These are phyloP conservation scores for Silybum marianum DNA, from an alignment of 129 eudicot genomes.

Conservation along the genomic window DNA sequence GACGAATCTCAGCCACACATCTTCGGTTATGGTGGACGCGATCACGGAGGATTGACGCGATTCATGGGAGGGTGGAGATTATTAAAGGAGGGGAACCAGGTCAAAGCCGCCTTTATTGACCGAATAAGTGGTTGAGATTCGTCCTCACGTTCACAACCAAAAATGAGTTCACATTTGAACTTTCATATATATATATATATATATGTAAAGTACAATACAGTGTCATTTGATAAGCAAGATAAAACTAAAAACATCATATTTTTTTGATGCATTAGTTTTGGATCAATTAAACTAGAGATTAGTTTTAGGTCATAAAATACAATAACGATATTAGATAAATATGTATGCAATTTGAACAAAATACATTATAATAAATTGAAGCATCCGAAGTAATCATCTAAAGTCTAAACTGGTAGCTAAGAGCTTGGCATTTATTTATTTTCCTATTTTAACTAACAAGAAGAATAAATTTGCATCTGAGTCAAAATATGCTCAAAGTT, in stretches of 20 bases:
- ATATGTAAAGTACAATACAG: not conserved
- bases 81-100: too few relatives aligned
- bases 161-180: too few relatives aligned
- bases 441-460: slow-evolving; percentile 24
- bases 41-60: too few relatives aligned
- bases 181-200: not conserved
- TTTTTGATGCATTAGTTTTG: not conserved
- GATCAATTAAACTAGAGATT: slow-evolving; percentile 7
- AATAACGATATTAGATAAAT: slow-evolving; percentile 5
- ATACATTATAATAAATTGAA: slow-evolving; percentile 16
- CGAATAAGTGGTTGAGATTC: too few relatives aligned
- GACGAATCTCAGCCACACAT: too few relatives aligned
- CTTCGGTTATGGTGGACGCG: too few relatives aligned
- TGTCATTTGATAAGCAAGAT: too few relatives aligned
- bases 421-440: slow-evolving; percentile 7
- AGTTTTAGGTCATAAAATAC: slow-evolving; percentile 15
- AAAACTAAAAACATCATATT: not conserved
- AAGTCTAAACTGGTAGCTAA: slow-evolving; percentile 24
- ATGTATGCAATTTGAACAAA: slow-evolving; percentile 8
- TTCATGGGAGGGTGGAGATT: too few relatives aligned
- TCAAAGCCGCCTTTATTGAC: too few relatives aligned
- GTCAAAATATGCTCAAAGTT: slow-evolving; percentile 73
- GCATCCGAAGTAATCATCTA: slow-evolving; percentile 21
- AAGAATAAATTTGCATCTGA: slow-evolving; percentile 74
- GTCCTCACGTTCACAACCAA: too few relatives aligned